Evolutionary conservation across 1,284 basidiomycete genomes (phyloP).

Genomic region (Puccinia horiana): DNA sequence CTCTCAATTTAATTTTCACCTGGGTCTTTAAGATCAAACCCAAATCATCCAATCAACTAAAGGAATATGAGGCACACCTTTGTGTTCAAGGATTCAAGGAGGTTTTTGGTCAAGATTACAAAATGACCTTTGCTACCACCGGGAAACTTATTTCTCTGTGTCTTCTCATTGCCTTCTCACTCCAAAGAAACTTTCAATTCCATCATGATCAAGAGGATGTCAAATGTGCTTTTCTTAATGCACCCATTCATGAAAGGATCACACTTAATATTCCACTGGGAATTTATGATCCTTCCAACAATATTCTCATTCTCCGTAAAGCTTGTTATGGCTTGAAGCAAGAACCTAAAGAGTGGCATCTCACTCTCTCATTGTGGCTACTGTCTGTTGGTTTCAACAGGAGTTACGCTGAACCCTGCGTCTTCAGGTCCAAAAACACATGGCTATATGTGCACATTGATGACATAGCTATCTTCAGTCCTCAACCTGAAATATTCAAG

Average conservation of each 20-base stretch:
- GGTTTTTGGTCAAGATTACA: background rate
- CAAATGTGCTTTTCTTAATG: slow-evolving; percentile 21
- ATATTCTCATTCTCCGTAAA: background rate
- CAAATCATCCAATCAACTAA: background rate
- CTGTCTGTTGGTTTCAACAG: slow-evolving; percentile 16
- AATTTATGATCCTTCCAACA: background rate
- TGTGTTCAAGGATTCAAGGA: slow-evolving; percentile 17
- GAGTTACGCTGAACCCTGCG: slow-evolving; percentile 1
- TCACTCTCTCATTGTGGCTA: background rate
- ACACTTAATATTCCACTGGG: background rate
- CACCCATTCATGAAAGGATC: background rate
- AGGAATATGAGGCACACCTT: background rate
- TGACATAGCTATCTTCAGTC: slow-evolving; percentile 6
- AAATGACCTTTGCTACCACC: background rate
- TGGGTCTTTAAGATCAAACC: slow-evolving; percentile 32
- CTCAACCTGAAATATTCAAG: background rate
- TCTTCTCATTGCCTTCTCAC: background rate
- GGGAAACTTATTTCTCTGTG: background rate
- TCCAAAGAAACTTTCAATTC: background rate
- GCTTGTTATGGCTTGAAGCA: slow-evolving; percentile 7
- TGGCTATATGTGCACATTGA: background rate
- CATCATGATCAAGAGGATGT: slow-evolving; percentile 28
- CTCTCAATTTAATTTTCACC: background rate
- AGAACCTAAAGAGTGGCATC: slow-evolving; percentile 15
- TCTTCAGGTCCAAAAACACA: slow-evolving; percentile 3